Percentiles rank a stretch among this genome's conserved stretches.
Evolutionary conservation across 2,329 filamentous ascomycete genomes (phyloP).

Genomic region (Thielaviopsis euricoi): DNA sequence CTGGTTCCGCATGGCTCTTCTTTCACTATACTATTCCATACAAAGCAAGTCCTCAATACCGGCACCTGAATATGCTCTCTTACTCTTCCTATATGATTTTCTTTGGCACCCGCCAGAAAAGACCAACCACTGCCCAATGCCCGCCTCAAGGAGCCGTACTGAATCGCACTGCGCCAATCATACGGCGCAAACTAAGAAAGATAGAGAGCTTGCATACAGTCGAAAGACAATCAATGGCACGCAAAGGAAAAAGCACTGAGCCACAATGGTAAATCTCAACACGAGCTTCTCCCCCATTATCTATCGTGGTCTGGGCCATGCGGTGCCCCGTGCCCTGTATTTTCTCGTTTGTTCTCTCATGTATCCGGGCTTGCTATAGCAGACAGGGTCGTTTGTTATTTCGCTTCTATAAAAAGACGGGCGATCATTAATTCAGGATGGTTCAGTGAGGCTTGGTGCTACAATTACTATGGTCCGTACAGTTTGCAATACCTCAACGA

Average conservation of each 20-base stretch:
- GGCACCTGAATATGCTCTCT: too few species aligned
- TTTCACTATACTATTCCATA: too few species aligned
- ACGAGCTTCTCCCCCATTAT: neutral
- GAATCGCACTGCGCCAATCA: too few species aligned
- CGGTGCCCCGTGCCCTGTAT: neutral
- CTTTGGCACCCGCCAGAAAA: too few species aligned
- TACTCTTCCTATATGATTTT: too few species aligned
- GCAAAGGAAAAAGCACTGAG: too few species aligned
- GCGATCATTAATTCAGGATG: neutral
- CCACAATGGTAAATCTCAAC: neutral
- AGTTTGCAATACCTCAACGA: too few species aligned
- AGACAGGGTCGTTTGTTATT: neutral
- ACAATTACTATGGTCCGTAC: too few species aligned
- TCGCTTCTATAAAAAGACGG: neutral
- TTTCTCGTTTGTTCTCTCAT: neutral
- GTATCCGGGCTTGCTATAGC: neutral
- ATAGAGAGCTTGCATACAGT: neutral
- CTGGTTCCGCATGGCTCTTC: too few species aligned
- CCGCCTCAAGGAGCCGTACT: neutral
- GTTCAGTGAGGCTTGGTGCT: too few species aligned
- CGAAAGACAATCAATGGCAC: too few species aligned
- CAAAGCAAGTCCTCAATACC: too few species aligned
- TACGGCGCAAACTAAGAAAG: neutral
- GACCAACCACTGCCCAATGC: neutral
- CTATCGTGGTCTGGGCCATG: neutral